Evolutionary conservation across 129 eudicot genomes (phyloP).

Genomic region (Dittrichia graveolens): DNA sequence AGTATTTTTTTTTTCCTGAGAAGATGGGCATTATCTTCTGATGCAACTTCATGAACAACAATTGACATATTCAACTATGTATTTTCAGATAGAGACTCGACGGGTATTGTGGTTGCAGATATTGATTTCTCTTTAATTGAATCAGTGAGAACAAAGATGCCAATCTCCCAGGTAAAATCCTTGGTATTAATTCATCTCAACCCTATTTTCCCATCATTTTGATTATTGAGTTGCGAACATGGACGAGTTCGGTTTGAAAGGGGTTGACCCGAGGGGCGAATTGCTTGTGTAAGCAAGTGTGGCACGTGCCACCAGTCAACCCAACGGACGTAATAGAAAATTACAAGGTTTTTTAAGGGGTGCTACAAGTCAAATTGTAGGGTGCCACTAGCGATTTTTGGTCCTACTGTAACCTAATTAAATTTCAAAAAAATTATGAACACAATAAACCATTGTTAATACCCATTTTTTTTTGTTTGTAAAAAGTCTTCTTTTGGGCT

Average conservation of each 20-base stretch:
- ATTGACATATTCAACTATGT: conserved; percentile 3
- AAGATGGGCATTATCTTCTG: neutral
- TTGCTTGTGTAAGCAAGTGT: too few species aligned
- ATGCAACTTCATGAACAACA: conserved; percentile 20
- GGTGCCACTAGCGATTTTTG: too few species aligned
- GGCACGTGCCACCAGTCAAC: too few species aligned
- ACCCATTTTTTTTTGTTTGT: neutral
- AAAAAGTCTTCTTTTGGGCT: neutral
- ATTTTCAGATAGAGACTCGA: conserved; percentile 62
- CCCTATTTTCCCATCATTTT: conserved; percentile 5
- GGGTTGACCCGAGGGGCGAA: neutral
- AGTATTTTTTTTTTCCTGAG: neutral
- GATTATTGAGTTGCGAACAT: neutral
- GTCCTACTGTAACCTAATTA: too few species aligned
- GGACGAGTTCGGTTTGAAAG: neutral
- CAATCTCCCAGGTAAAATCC: conserved; percentile 61
- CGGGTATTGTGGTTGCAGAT: conserved; percentile 92
- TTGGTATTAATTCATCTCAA: neutral
- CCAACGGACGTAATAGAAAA: too few species aligned
- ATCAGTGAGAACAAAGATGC: conserved; percentile 87
- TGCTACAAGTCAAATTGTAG: too few species aligned
- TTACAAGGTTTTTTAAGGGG: too few species aligned
- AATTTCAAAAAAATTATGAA: too few species aligned
- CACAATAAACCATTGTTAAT: too few species aligned
- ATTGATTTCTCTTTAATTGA: conserved; percentile 76